Base-by-base conservation (phyloP, 352 stramenopile genomes). In the Ophiocytium majus region DNA sequence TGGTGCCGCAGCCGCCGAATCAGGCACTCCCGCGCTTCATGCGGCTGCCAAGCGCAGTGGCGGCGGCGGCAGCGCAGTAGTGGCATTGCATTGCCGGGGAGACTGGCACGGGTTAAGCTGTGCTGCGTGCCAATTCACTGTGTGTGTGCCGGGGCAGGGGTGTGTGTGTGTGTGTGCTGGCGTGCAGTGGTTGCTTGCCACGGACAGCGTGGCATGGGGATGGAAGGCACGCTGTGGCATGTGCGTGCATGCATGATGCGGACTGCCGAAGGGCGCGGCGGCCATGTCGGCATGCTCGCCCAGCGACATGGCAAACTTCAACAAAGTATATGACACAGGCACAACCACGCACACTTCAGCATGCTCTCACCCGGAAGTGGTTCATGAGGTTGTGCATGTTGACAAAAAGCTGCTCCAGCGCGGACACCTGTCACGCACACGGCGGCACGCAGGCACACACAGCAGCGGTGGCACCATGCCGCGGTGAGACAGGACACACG, bases 311-410 rank as follows among this genome's bases (percentile, higher is more conserved):
- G n/a, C n/a, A n/a, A n/a, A n/a, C n/a, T n/a, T n/a, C 43, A 14
- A 14, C 5, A 57, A 57, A 57, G 43, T 57, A 14, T 57, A 57
- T 57, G 14, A 5, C 43, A 57, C 5, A 5, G 43, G 43, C 14
- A 57, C 14, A 14, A 14, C 43, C 14, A 14, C 43, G 43, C 43
- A 57, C 43, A 57, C 43, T 57, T n/a, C n/a, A n/a, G n/a, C 71
- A 79, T 79, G 17, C 49, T 19, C 31, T 79, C 36, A 81, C 75
- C 75, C 75, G 1, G 17, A 81, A 81, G 75, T 81, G 75, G 36
- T 81, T 81, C 1, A 81, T 81, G 36, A 81, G 31, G 32, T 81
- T 81, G 75, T 81, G 75, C 10, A 81, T 81, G 50, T 81, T 81
- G n/a, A 81, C 75, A 81, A 81, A 81, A 10, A 81, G 75, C 75